A percentile compares a stretch with the other conserved stretches of the same genome.
Evolutionary conservation across 2,329 filamentous ascomycete species (phyloP).

Genomic region (Aspergillus candidus): DNA sequence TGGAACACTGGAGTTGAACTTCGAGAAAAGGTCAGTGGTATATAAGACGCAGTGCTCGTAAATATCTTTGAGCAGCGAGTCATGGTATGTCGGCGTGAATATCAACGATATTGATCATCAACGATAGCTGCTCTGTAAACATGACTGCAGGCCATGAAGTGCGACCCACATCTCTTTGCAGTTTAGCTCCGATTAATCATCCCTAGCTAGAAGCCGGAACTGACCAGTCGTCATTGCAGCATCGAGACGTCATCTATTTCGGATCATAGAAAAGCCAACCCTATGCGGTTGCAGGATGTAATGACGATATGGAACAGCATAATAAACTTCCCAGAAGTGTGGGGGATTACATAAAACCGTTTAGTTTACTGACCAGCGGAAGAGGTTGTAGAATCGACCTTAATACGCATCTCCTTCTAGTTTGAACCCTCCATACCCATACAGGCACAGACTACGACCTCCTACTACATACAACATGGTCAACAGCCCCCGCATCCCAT

Average conservation of each 20-base stretch:
- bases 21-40: neutral
- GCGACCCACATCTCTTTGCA: no score
- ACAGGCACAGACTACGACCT: neutral
- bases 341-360: neutral
- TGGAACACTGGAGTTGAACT: neutral
- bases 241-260: constrained; percentile 27
- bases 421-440: neutral
- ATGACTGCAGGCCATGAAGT: no score
- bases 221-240: constrained; percentile 15
- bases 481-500: constrained; percentile 9
- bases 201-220: no score
- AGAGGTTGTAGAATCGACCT: no score
- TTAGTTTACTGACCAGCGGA: no score
- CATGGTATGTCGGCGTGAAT: neutral
- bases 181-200: no score
- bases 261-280: constrained; percentile 1
- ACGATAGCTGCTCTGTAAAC: no score
- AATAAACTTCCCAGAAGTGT: no score
- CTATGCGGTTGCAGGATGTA: no score
- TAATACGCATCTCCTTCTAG: no score
- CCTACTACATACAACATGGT: constrained; percentile 7
- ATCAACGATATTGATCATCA: no score
- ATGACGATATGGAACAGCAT: no score
- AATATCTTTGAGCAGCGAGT: neutral
- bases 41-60: neutral